These are phyloP conservation scores for Dendryphion nanum DNA, from an alignment of 2,329 filamentous ascomycete genomes.

Conservation along the genomic window DNA sequence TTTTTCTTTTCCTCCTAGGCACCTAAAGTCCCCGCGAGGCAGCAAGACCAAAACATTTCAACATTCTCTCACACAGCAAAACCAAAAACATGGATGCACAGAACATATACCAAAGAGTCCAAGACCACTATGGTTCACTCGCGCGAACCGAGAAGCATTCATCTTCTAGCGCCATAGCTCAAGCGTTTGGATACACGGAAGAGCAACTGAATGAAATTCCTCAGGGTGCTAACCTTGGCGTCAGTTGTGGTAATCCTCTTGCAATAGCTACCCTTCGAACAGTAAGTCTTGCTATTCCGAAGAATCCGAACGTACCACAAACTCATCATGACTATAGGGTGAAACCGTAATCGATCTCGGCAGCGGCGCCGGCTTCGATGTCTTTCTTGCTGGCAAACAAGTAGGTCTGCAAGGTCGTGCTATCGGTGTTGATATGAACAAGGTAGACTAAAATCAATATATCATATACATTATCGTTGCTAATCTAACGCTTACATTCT, in stretches of 20 bases:
- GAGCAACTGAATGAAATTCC: constrained; percentile 49
- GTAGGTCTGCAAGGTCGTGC: constrained; percentile 50
- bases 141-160: constrained; percentile 5
- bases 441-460: constrained; percentile 35
- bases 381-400: constrained; percentile 53
- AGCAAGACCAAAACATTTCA: too few relatives aligned
- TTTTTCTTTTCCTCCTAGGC: too few relatives aligned
- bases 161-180: constrained; percentile 5
- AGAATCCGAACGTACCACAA: neutral
- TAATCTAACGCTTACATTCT: constrained; percentile 4
- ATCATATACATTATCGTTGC: neutral
- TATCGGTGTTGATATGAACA: constrained; percentile 61
- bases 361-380: constrained; percentile 58
- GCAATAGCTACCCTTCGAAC: constrained; percentile 48
- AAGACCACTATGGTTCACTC: constrained; percentile 9
- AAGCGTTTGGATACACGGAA: constrained; percentile 23
- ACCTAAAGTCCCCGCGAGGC: too few relatives aligned
- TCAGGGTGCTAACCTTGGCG: constrained; percentile 50
- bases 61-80: too few relatives aligned
- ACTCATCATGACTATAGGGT: constrained; percentile 27
- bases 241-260: constrained; percentile 56
- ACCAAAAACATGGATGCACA: constrained; percentile 6
- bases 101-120: constrained; percentile 9
- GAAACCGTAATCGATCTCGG: constrained; percentile 60
- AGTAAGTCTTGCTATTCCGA: constrained; percentile 11